phyloP scores from a whole-genome alignment of 176 grass and related monocot species.

The Triticum dicoccoides region DNA sequence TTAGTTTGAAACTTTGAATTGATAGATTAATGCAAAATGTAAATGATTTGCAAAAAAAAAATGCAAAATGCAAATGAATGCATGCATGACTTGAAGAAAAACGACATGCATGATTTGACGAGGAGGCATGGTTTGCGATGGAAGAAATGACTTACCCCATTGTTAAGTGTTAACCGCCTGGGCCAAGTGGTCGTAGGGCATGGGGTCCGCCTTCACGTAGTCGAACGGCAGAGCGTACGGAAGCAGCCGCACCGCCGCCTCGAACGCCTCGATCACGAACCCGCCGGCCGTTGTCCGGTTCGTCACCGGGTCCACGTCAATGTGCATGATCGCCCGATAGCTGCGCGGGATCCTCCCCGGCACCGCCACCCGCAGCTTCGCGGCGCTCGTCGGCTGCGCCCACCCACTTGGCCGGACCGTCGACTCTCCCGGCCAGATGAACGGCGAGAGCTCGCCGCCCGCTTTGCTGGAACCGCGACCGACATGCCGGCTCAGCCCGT shows the following conservation, averaged over 20 bases:
- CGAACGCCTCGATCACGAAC: constrained; percentile 82
- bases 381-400: constrained; percentile 46
- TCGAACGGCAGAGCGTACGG: constrained; percentile 82
- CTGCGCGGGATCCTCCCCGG: constrained; percentile 26
- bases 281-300: constrained; percentile 58
- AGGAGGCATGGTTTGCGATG: no score
- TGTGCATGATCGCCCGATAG: constrained; percentile 39
- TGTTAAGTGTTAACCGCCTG: not conserved
- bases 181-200: constrained; percentile 49
- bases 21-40: no score
- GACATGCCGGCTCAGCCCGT: constrained; percentile 27
- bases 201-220: constrained; percentile 32
- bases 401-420: constrained; percentile 48
- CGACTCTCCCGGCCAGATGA: constrained; percentile 73
- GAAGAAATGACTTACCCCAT: constrained; percentile 36
- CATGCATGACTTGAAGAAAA: no score
- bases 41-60: no score
- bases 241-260: constrained; percentile 74
- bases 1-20: no score
- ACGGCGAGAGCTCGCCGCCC: constrained; percentile 26
- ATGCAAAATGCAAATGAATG: no score
- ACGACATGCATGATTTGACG: no score
- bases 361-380: constrained; percentile 47
- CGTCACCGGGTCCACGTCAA: constrained; percentile 43
- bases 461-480: not conserved